phyloP scores from a whole-genome alignment of 1,284 basidiomycete species.

The Cystobasidium sp. region DNA sequence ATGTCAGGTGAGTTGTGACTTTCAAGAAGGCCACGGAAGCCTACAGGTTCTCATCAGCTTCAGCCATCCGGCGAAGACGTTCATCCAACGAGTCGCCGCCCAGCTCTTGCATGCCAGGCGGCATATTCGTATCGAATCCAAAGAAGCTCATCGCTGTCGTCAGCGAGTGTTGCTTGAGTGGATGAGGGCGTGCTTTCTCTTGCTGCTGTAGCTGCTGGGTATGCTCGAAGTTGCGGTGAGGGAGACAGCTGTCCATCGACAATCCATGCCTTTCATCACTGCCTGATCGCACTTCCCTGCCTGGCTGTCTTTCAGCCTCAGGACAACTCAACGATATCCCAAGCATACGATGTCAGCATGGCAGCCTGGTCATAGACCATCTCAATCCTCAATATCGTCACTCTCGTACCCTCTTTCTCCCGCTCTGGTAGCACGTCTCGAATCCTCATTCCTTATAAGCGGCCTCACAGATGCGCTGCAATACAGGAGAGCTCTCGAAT shows the following conservation, averaged over 20 bases:
- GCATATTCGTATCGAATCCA: slow-evolving; percentile 28
- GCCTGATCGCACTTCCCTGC: neutral
- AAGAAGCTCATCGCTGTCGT: slow-evolving; percentile 36
- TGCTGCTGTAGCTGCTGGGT: neutral
- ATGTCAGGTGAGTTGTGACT: too few species aligned
- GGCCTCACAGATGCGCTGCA: slow-evolving; percentile 35
- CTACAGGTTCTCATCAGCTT: slow-evolving; percentile 39
- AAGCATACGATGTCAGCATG: slow-evolving; percentile 20
- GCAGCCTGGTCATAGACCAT: slow-evolving; percentile 28
- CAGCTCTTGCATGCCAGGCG: slow-evolving; percentile 3
- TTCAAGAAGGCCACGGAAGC: neutral
- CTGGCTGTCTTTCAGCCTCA: neutral
- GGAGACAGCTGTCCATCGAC: too few species aligned
- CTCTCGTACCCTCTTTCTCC: slow-evolving; percentile 37
- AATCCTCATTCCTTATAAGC: slow-evolving; percentile 30
- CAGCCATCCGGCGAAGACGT: slow-evolving; percentile 20
- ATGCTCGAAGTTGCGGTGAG: neutral
- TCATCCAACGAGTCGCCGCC: slow-evolving; percentile 37
- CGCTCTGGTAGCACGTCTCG: slow-evolving; percentile 16
- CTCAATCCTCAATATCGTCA: slow-evolving; percentile 40
- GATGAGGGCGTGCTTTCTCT: neutral
- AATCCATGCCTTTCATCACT: neutral
- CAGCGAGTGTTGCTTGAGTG: slow-evolving; percentile 23
- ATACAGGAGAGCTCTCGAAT: slow-evolving; percentile 26
- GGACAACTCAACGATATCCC: neutral